A percentile compares a stretch with the other conserved stretches of the same genome.
phyloP scores from a whole-genome alignment of 805 yeast species.

The Kuraishia piskuri region DNA sequence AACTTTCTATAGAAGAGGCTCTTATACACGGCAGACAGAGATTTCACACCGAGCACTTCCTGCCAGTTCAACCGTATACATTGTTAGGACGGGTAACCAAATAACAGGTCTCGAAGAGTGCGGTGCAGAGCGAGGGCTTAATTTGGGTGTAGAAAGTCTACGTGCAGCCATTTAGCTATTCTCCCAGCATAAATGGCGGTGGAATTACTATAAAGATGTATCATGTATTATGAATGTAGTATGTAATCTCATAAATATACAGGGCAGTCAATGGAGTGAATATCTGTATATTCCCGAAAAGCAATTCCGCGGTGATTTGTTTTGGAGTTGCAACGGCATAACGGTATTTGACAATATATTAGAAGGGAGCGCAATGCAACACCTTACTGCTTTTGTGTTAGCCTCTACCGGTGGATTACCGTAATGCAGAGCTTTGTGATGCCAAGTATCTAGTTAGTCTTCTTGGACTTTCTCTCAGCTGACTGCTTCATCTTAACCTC shows the following conservation, averaged over 20 bases:
- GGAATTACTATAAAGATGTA: no score
- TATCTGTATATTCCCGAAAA: neutral
- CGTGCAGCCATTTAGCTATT: no score
- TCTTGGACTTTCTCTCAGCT: constrained; percentile 39
- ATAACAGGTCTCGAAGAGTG: no score
- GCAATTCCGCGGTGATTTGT: no score
- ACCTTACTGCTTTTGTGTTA: no score
- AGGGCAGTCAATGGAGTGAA: neutral
- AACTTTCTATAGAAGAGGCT: neutral
- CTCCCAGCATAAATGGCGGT: no score
- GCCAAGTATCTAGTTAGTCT: constrained; percentile 4
- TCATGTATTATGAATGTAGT: neutral
- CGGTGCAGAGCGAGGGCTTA: no score
- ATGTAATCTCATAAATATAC: neutral
- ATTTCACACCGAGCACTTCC: neutral
- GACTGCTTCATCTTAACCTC: constrained; percentile 51
- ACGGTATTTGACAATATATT: no score
- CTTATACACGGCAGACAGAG: neutral
- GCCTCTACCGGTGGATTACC: no score
- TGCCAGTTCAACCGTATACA: neutral
- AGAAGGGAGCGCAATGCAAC: no score
- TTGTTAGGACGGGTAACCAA: neutral
- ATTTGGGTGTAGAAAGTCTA: no score
- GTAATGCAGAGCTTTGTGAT: neutral
- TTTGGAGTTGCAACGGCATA: no score